A percentile compares a stretch with the other conserved stretches of the same genome.
Evolutionary conservation across 129 eudicot species (phyloP).

Genomic region (Gnaphalium uliginosum): DNA sequence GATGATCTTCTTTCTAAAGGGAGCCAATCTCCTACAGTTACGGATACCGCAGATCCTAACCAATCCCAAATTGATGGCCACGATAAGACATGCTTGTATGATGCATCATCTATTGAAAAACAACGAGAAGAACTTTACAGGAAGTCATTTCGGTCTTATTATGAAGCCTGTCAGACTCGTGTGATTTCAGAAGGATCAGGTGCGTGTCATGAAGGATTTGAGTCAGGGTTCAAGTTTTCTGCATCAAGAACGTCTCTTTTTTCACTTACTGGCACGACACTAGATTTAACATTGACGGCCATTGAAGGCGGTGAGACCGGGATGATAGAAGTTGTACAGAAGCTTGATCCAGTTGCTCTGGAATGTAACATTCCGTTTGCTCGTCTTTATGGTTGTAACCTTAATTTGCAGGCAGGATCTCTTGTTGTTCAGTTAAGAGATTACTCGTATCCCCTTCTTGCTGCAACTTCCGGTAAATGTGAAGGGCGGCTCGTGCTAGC

Average conservation of each 20-base stretch:
- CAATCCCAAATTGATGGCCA: conserved; percentile 41
- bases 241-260: conserved; percentile 67
- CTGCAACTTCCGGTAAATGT: conserved; percentile 81
- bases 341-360: conserved; percentile 83
- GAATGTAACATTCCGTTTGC: conserved; percentile 83
- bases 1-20: conserved; percentile 56
- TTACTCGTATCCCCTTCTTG: conserved; percentile 72
- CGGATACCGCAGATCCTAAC: conserved; percentile 44
- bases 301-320: conserved; percentile 92
- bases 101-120: conserved; percentile 56
- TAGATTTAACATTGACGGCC: conserved; percentile 65
- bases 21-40: conserved; percentile 40
- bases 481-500: conserved; percentile 89
- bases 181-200: conserved; percentile 78
- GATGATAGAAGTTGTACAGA: conserved; percentile 76
- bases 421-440: conserved; percentile 79
- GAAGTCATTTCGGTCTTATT: conserved; percentile 76
- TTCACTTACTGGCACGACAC: conserved; percentile 63
- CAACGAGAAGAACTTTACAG: conserved; percentile 66
- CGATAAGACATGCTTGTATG: conserved; percentile 53
- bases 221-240: conserved; percentile 81
- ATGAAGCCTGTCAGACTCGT: conserved; percentile 67
- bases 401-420: conserved; percentile 61
- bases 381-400: conserved; percentile 70
- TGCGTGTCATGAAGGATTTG: conserved; percentile 73